These are phyloP conservation scores for Halophytophthora batemanensis DNA, from an alignment of 352 stramenopile genomes.

Conservation along the genomic window DNA sequence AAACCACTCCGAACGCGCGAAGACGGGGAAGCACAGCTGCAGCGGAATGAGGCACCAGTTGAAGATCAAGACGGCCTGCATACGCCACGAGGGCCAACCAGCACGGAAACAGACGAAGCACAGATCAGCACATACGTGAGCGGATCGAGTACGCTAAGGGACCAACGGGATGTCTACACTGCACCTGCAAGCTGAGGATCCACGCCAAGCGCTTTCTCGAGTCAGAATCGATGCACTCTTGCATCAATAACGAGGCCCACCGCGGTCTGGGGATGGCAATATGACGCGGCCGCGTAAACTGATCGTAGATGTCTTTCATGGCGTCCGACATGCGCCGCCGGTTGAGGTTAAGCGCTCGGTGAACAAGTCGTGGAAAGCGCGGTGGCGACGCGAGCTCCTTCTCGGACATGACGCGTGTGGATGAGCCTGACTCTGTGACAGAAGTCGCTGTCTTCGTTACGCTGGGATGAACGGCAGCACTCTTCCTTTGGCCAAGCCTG, in stretches of 20 bases:
- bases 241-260: conserved; percentile 14
- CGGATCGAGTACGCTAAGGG: neutral
- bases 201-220: conserved; percentile 10
- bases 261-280: neutral
- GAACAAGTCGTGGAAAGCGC: conserved; percentile 19
- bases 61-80: conserved; percentile 30
- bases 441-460: neutral
- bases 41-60: conserved; percentile 43
- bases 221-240: conserved; percentile 13
- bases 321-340: conserved; percentile 2
- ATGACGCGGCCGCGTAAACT: conserved; percentile 5
- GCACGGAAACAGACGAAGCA: conserved; percentile 33
- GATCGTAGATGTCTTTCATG: conserved; percentile 18
- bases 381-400: neutral
- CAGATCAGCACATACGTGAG: conserved; percentile 9
- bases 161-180: conserved; percentile 13
- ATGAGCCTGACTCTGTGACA: neutral
- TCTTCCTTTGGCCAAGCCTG: conserved; percentile 1
- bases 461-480: neutral
- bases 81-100: too few species aligned
- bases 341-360: conserved; percentile 17
- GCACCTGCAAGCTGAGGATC: conserved; percentile 21
- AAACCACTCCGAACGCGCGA: conserved; percentile 19
- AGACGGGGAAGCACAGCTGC: conserved; percentile 36
- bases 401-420: neutral